Evolutionary conservation across 768 basidiomycete species (phyloP), one percentile per base, ranked within the genome.

Genomic region (Mycena haematopus): DNA sequence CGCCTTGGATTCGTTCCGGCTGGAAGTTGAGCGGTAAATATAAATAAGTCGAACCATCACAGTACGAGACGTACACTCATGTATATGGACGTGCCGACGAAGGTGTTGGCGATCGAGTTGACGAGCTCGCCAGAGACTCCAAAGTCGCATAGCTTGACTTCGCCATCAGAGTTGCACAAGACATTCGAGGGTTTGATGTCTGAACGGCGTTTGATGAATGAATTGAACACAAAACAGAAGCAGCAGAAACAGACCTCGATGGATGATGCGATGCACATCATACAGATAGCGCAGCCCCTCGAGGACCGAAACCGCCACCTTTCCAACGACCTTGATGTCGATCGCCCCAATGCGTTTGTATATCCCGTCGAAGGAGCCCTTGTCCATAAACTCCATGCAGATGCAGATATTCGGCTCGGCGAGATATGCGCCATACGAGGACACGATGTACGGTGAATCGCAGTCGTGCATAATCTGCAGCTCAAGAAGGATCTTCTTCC

Each of bases 121-220:
- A 99, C 95, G 69, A 99, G 84, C 75, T 99, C 97, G 21, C 97
- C 97, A 0, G 96, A 98, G 10, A 99, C 97, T 45, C 97, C 97
- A 74, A 99, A 99, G 76, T 99, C 97, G 71, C 96, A 98, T 55
- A 99, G 95, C 79, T 99, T 99, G 84, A 99, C 95, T 68, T 97
- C 89, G 36, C 97, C 97, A 49, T 83, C 80, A 3, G 96, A 97
- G 73, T 98, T 99, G 78, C 85, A 94, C 46, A 99, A 81, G 66
- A 99, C 97, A 72, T 99, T 99, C 14, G 95, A 97, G 21, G 97
- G 97, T 77, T 99, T 99, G 84, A 99, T 98, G 72, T 99, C 97
- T 99, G 70, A 9, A 6, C 19, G 33, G 7, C 17, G 38, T 2
- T n/a, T 6, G 0, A 35, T 22, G 53, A 52, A 52, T 53, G 36